Percentiles rank a stretch among this genome's conserved stretches.
These are phyloP conservation scores for Aspergillus sp. DNA, from an alignment of 2,329 filamentous ascomycete genomes.

Conservation along the genomic window DNA sequence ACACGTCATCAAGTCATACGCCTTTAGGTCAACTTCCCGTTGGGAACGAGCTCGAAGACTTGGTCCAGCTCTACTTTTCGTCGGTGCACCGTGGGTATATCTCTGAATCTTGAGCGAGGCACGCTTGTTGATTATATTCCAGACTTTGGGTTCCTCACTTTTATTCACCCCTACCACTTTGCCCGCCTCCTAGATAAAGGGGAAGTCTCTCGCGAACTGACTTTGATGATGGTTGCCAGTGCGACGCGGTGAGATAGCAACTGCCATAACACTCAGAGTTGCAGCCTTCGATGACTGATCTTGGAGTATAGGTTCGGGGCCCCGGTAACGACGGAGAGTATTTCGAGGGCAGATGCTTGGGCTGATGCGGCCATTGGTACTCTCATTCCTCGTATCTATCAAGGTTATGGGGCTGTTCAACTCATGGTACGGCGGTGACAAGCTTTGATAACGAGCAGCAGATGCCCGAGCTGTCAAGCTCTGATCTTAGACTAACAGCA, in stretches of 20 bases:
- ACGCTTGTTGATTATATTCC: not conserved
- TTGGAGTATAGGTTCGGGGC: not conserved
- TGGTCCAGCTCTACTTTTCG: not conserved
- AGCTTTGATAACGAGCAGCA: not conserved
- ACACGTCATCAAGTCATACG: not conserved
- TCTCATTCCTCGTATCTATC: not conserved
- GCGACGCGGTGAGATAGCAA: not conserved
- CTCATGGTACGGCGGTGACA: not conserved
- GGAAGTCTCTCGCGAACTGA: not conserved
- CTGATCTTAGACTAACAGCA: not conserved
- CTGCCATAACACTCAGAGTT: not conserved
- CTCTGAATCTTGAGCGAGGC: not conserved
- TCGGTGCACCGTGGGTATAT: not conserved
- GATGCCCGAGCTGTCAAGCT: not conserved
- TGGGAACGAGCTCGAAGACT: not conserved
- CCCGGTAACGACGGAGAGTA: not conserved
- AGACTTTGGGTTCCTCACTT: not conserved
- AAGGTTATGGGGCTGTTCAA: not conserved
- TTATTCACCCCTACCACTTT: not conserved
- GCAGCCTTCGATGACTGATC: not conserved
- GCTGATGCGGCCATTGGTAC: not conserved
- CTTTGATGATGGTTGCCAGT: constrained; percentile 1
- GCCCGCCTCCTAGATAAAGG: not conserved
- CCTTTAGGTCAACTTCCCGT: not conserved
- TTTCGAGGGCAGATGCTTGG: constrained; percentile 4